Evolutionary conservation across 768 basidiomycete genomes (phyloP), one percentile per base, ranked within the genome.

Genomic region (Terana coerulea): DNA sequence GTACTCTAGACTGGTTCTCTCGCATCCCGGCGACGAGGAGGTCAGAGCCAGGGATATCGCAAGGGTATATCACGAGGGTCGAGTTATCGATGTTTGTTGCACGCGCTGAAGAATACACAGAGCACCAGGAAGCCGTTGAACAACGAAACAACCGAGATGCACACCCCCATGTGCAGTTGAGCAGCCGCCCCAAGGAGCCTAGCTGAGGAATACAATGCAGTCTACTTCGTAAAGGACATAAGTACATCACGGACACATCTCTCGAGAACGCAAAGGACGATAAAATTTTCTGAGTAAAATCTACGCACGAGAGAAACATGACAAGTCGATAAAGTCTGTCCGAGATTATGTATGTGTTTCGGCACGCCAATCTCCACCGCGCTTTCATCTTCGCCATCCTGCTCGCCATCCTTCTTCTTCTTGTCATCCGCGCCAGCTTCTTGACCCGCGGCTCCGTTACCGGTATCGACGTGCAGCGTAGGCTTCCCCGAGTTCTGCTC

Each of bases 41-140:
- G 39, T 22, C 39, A 19, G 39, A 40, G 39, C 39, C 39, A 22
- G 39, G 39, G 39, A 40, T 40, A 19, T 22, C 39, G 9, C n/a
- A 22, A 19, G n/a, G 39, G 19, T 40, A 40, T 9, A 22, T 40
- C n/a, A 15, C n/a, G 39, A n/a, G n/a, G 39, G 24, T 15, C n/a
- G 39, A n/a, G 39, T 40, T 22, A 8, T 9, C 19, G 39, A 40
- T 17, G n/a, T n/a, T n/a, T 15, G 39, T 9, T 15, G 24, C 19
- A 8, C 19, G 8, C n/a, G n/a, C 39, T 40, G n/a, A 8, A 8
- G 24, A 22, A 22, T 40, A n/a, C n/a, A n/a, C n/a, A 40, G 39
- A 40, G 39, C 10, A 40, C 39, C n/a, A 40, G 39, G 39, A 40
- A 40, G 19, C 39, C 39, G 39, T 40, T 40, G 39, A 40, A 40